Percentiles rank a stretch among this genome's conserved stretches.
phyloP scores from a whole-genome alignment of 2,329 filamentous ascomycete genomes.

The Xenosphaeropsis pyriputrescens region DNA sequence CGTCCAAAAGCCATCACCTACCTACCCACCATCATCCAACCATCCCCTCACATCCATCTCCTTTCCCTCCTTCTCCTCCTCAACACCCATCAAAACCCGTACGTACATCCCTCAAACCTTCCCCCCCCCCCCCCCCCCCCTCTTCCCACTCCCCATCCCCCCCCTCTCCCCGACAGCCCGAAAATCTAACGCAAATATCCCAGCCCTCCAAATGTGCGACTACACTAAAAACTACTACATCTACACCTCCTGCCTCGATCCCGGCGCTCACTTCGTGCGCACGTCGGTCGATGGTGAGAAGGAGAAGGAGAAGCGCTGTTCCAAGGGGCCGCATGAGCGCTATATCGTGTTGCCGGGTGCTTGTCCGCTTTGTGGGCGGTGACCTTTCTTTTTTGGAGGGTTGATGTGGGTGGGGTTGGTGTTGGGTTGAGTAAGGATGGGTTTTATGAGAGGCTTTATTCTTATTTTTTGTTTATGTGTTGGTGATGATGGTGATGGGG shows the following conservation, averaged over 20 bases:
- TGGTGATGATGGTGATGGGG: too few species aligned
- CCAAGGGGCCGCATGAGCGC: slow-evolving; percentile 54
- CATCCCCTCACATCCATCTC: too few species aligned
- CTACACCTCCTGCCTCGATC: slow-evolving; percentile 56
- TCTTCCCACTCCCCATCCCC: not conserved
- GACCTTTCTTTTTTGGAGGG: too few species aligned
- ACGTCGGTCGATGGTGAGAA: slow-evolving; percentile 52
- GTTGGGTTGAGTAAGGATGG: too few species aligned
- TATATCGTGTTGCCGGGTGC: slow-evolving; percentile 56
- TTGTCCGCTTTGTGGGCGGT: slow-evolving; percentile 33
- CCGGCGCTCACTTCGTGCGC: slow-evolving; percentile 55
- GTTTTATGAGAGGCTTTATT: too few species aligned
- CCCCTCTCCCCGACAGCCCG: not conserved
- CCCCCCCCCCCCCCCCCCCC: not conserved
- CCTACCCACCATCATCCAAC: too few species aligned
- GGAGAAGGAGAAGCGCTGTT: slow-evolving; percentile 40
- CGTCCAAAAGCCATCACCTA: too few species aligned
- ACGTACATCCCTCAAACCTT: not conserved
- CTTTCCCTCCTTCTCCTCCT: too few species aligned
- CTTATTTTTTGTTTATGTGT: too few species aligned
- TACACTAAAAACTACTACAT: slow-evolving; percentile 68
- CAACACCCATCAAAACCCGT: not conserved
- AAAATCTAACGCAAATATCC: not conserved
- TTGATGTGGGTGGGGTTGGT: too few species aligned
- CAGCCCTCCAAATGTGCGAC: slow-evolving; percentile 32